Evolutionary conservation across 108 stramenopile genomes (phyloP), one percentile per base, ranked within the genome.

Genomic region (Pseudonitzschia delicatissima): DNA sequence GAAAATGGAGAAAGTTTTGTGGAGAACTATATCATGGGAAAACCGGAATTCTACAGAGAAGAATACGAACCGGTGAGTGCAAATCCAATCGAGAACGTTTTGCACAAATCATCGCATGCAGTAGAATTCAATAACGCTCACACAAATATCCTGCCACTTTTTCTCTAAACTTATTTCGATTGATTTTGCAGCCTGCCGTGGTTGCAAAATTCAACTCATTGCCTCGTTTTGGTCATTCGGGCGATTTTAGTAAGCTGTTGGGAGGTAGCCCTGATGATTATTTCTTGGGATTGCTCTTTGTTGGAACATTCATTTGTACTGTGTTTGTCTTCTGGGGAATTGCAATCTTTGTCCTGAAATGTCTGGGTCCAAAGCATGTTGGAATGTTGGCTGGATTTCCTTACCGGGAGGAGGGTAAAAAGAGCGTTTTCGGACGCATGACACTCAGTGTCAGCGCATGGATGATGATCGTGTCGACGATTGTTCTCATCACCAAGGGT

Each of bases 351-450:
- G 31, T 78, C 7, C 67, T 82, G 50, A 82, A 77, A 62, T 82
- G 81, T 60, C 20, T 74, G 26, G 79, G 79, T 9, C 74, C 67
- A 18, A 20, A 29, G 8, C 55, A 52, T 31, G 67, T 77, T 25
- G 81, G 81, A n/a, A 53, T 82, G 31, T 57, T 78, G 26, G 51
- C 74, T 5, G 81, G 81, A 17, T 61, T 63, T 51, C 76, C 74
- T 5, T 73, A 65, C 33, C 47, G 59, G 45, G 5, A 33, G 17
- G 69, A 72, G 28, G 67, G 61, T 2, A 40, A 12, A 13, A 45
- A n/a, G 20, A 17, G 64, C 9, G 33, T 11, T 27, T 32, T 34
- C 8, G 62, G 66, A 12, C 44, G 63, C n/a, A 21, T 20, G 6
- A 50, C 69, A 33, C 68, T 69, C 44, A 28, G 31, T 23, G 33